Evolutionary conservation across 2,329 filamentous ascomycete genomes (phyloP).

Genomic region (Beauveria rudraprayagi): DNA sequence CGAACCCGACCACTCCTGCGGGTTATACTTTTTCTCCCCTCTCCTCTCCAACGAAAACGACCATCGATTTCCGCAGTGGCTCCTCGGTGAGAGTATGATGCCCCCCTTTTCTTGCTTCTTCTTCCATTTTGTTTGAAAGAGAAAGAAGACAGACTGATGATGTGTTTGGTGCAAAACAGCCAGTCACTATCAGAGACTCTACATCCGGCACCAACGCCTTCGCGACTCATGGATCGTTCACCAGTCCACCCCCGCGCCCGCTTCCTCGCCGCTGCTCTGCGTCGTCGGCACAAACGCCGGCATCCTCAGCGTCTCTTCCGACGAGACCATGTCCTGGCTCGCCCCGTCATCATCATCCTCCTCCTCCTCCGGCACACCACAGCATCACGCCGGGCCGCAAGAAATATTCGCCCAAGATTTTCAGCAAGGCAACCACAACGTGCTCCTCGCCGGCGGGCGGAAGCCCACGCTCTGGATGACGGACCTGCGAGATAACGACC

Average conservation of each 20-base stretch:
- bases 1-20: slow-evolving; percentile 22
- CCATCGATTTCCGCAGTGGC: slow-evolving; percentile 27
- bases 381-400: slow-evolving; percentile 13
- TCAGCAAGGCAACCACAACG: slow-evolving; percentile 30
- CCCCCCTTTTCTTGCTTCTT: not conserved
- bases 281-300: slow-evolving; percentile 41
- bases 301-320: slow-evolving; percentile 30
- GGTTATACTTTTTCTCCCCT: slow-evolving; percentile 32
- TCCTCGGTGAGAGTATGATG: slow-evolving; percentile 28
- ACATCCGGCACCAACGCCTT: slow-evolving; percentile 20
- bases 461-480: slow-evolving; percentile 36
- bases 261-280: slow-evolving; percentile 31
- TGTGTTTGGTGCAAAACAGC: slow-evolving; percentile 16
- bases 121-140: not conserved
- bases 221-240: slow-evolving; percentile 28
- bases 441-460: slow-evolving; percentile 45
- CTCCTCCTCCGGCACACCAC: not conserved
- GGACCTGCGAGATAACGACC: slow-evolving; percentile 33
- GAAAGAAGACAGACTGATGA: not conserved
- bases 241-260: slow-evolving; percentile 34
- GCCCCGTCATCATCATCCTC: slow-evolving; percentile 16
- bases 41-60: slow-evolving; percentile 21
- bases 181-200: slow-evolving; percentile 25
- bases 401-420: slow-evolving; percentile 45
- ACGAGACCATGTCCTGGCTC: slow-evolving; percentile 27